Evolutionary conservation across 1,284 basidiomycete genomes (phyloP).

Genomic region (Ustilago cynodontis): DNA sequence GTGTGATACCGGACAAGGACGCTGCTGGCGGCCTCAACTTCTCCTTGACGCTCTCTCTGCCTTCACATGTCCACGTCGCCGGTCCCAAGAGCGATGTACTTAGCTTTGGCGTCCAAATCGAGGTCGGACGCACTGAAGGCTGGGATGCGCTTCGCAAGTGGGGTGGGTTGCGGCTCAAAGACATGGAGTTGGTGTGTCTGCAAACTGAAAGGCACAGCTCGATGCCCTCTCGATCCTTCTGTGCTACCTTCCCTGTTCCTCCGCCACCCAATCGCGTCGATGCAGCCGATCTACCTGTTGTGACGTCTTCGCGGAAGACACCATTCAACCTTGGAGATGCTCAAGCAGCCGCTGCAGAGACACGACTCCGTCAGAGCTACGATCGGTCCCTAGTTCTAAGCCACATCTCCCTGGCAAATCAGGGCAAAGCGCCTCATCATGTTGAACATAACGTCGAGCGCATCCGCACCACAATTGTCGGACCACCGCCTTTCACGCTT

Average conservation of each 20-base stretch:
- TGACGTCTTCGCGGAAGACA: constrained; percentile 21
- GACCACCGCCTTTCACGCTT: constrained; percentile 50
- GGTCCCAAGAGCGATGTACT: constrained; percentile 60
- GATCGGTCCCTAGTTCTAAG: constrained; percentile 55
- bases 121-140: constrained; percentile 57
- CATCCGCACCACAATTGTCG: constrained; percentile 62
- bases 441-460: constrained; percentile 65
- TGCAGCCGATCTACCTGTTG: constrained; percentile 52
- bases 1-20: constrained; percentile 46
- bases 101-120: constrained; percentile 68
- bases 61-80: constrained; percentile 64
- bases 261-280: constrained; percentile 45
- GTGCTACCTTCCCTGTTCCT: constrained; percentile 61
- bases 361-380: constrained; percentile 54
- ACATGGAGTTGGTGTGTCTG: constrained; percentile 68
- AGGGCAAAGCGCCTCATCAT: constrained; percentile 56
- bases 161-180: constrained; percentile 65
- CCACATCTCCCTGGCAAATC: constrained; percentile 55
- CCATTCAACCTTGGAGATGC: background rate
- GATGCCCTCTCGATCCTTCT: constrained; percentile 66
- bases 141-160: constrained; percentile 58
- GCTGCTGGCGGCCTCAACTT: constrained; percentile 58
- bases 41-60: constrained; percentile 64
- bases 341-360: constrained; percentile 19
- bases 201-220: constrained; percentile 68